Conservation (phyloP, 352 stramenopile genomes). For the Pythium aquatile region DNA sequence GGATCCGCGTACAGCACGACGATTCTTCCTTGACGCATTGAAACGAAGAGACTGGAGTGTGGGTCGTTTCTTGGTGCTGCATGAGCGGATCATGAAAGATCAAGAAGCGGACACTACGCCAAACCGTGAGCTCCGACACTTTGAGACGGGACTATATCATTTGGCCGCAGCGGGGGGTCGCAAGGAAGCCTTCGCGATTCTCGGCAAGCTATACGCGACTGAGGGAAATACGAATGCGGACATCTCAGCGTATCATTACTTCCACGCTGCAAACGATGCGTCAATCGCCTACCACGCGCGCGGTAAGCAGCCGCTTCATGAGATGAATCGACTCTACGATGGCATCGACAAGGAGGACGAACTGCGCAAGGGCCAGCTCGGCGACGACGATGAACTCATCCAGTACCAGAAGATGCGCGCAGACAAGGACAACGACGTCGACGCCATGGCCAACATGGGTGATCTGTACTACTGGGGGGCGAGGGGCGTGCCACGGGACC, state of each 20-base stretch:
- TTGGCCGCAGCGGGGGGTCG: slow-evolving; percentile 40
- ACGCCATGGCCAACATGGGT: slow-evolving; percentile 80
- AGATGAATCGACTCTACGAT: slow-evolving; percentile 76
- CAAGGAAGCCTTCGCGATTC: slow-evolving; percentile 52
- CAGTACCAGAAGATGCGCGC: slow-evolving; percentile 82
- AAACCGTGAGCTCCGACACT: background rate
- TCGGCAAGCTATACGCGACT: slow-evolving; percentile 45
- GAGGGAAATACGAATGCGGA: slow-evolving; percentile 21
- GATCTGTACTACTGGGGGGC: slow-evolving; percentile 90
- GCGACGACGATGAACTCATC: slow-evolving; percentile 86
- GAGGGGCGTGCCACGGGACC: slow-evolving; percentile 68
- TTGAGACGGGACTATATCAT: slow-evolving; percentile 44
- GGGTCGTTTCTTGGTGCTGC: slow-evolving; percentile 7
- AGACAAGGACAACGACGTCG: slow-evolving; percentile 69
- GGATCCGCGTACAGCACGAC: background rate
- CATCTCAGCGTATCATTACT: slow-evolving; percentile 59
- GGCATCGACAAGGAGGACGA: slow-evolving; percentile 41
- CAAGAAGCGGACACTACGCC: background rate
- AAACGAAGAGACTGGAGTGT: slow-evolving; percentile 6
- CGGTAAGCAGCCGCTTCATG: slow-evolving; percentile 76
- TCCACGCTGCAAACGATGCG: slow-evolving; percentile 45
- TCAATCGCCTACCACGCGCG: slow-evolving; percentile 53
- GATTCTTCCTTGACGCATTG: background rate
- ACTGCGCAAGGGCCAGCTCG: slow-evolving; percentile 51
- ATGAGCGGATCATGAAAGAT: background rate